A percentile compares a stretch with the other conserved stretches of the same genome.
Evolutionary conservation across 2,329 filamentous ascomycete genomes (phyloP).

Genomic region (Fusarium lateritium): DNA sequence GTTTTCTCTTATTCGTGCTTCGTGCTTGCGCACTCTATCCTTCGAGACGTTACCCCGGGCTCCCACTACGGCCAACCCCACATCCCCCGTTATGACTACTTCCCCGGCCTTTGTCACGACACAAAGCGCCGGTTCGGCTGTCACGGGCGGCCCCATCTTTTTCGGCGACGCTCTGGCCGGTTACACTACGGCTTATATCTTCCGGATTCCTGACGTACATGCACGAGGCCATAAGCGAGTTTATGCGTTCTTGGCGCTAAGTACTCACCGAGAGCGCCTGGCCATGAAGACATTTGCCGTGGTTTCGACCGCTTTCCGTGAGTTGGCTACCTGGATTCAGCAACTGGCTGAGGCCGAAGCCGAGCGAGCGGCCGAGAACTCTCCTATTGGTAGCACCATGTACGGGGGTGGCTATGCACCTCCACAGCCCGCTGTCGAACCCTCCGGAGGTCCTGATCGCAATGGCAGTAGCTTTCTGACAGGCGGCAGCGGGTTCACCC

Average conservation of each 20-base stretch:
- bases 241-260: slow-evolving; percentile 76
- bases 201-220: slow-evolving; percentile 77
- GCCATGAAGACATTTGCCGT: slow-evolving; percentile 77
- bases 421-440: slow-evolving; percentile 50
- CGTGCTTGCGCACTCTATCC: slow-evolving; percentile 76
- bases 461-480: slow-evolving; percentile 70
- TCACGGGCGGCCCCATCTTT: slow-evolving; percentile 76
- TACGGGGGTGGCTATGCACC: slow-evolving; percentile 55
- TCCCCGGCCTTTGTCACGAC: slow-evolving; percentile 69
- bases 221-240: slow-evolving; percentile 78
- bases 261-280: slow-evolving; percentile 74
- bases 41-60: slow-evolving; percentile 75
- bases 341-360: slow-evolving; percentile 74
- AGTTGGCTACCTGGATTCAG: slow-evolving; percentile 76
- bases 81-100: slow-evolving; percentile 54
- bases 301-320: slow-evolving; percentile 73
- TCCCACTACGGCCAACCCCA: slow-evolving; percentile 60
- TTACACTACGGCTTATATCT: slow-evolving; percentile 79
- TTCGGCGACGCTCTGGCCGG: slow-evolving; percentile 76
- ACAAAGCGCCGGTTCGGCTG: slow-evolving; percentile 67
- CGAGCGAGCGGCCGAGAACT: slow-evolving; percentile 66
- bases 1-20: slow-evolving; percentile 76
- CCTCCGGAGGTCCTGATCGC: slow-evolving; percentile 54
- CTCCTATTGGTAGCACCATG: slow-evolving; percentile 57
- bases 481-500: slow-evolving; percentile 69